Percentiles rank a stretch among this genome's conserved stretches.
Conservation (phyloP, 495 filamentous ascomycete species). For the Penicillium maclennaniae region DNA sequence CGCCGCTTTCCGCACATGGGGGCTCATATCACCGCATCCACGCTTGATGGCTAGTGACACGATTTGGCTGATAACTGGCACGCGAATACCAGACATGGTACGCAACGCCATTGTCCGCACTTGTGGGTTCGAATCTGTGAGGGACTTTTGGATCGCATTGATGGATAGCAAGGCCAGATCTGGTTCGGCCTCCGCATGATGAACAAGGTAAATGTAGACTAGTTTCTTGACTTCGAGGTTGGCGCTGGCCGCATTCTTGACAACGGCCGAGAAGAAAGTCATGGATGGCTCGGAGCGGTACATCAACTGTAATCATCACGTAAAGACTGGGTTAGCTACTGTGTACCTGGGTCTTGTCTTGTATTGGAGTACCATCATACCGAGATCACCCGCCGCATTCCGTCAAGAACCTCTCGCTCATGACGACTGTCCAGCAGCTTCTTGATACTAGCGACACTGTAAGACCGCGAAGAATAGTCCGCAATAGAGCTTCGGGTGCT, state of each 20-base stretch:
- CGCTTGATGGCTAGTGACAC: slow-evolving; percentile 94
- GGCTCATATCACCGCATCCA: slow-evolving; percentile 88
- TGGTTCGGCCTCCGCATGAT: slow-evolving; percentile 91
- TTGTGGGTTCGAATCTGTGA: slow-evolving; percentile 87
- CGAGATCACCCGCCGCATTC: slow-evolving; percentile 82
- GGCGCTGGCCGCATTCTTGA: slow-evolving; percentile 92
- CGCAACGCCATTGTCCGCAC: slow-evolving; percentile 85
- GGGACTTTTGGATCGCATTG: slow-evolving; percentile 96
- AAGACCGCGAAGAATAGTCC: slow-evolving; percentile 40
- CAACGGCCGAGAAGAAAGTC: slow-evolving; percentile 86
- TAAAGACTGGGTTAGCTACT: slow-evolving; percentile 19
- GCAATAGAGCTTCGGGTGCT: slow-evolving; percentile 38
- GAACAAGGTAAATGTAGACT: slow-evolving; percentile 94
- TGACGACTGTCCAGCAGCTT: slow-evolving; percentile 91
- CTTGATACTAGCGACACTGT: slow-evolving; percentile 68
- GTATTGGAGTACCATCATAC: slow-evolving; percentile 47
- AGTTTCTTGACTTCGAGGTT: slow-evolving; percentile 94
- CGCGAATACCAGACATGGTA: slow-evolving; percentile 92
- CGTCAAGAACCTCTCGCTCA: slow-evolving; percentile 90
- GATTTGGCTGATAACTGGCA: slow-evolving; percentile 98
- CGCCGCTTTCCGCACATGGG: slow-evolving; percentile 87
- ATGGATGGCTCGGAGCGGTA: slow-evolving; percentile 80
- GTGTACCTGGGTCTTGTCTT: not conserved
- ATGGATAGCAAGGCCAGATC: slow-evolving; percentile 94
- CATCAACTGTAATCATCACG: slow-evolving; percentile 65